Conservation (phyloP, 1,139 yeast genomes). For the Suhomyces chickasaworum region DNA sequence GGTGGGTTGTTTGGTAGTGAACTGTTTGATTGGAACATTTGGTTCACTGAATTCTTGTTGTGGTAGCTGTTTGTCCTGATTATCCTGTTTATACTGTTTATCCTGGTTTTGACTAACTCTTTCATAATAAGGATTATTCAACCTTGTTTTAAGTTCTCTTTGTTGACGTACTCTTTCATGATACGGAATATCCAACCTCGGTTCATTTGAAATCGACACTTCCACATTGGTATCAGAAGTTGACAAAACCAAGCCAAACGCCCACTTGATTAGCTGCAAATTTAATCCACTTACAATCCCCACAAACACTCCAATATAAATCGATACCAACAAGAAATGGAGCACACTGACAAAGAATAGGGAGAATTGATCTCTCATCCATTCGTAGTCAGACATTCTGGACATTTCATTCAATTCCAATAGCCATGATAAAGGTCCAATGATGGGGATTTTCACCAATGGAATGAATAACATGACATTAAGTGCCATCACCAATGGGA, state of each 20-base stretch:
- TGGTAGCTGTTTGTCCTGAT: too few relatives aligned
- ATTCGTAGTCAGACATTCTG: conserved; percentile 9
- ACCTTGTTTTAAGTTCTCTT: too few relatives aligned
- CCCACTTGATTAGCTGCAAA: conserved; percentile 14
- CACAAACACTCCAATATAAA: conserved; percentile 16
- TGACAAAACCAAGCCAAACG: conserved; percentile 13
- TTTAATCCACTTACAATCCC: conserved; percentile 17
- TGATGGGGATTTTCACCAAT: conserved; percentile 17
- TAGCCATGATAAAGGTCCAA: conserved; percentile 17
- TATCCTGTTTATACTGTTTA: too few relatives aligned
- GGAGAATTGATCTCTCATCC: conserved; percentile 18
- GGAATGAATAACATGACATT: conserved; percentile 18
- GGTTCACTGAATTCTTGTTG: not conserved
- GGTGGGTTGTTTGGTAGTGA: too few relatives aligned
- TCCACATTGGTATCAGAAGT: not conserved
- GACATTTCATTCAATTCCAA: conserved; percentile 15
- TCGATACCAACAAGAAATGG: conserved; percentile 18
- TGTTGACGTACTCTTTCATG: too few relatives aligned
- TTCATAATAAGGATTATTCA: too few relatives aligned
- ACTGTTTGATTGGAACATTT: too few relatives aligned
- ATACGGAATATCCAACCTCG: conserved; percentile 9
- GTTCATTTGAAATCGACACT: not conserved
- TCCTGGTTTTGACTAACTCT: too few relatives aligned
- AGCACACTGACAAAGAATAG: conserved; percentile 14
- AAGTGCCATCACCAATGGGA: conserved; percentile 15